Conservation (phyloP, 2,329 filamentous ascomycete species). For the Ophiosphaerella korrae region DNA sequence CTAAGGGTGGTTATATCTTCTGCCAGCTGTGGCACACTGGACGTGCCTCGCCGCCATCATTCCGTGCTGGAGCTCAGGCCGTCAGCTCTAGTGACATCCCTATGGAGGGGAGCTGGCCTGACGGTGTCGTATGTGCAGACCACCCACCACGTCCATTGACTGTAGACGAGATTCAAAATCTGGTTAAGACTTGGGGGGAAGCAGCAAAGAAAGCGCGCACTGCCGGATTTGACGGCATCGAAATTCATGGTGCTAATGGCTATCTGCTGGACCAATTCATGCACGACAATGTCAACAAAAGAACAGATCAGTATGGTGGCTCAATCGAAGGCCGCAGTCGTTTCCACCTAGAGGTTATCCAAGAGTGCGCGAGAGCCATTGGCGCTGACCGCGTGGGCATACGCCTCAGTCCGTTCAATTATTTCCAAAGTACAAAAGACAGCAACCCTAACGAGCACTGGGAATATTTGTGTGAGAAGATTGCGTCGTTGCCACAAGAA, state of each 20-base stretch:
- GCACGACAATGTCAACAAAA: constrained; percentile 56
- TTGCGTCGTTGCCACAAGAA: constrained; percentile 39
- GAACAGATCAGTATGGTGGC: constrained; percentile 59
- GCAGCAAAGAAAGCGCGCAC: constrained; percentile 47
- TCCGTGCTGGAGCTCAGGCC: constrained; percentile 44
- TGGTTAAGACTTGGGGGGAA: constrained; percentile 46
- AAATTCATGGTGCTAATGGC: constrained; percentile 52
- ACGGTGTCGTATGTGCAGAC: constrained; percentile 45
- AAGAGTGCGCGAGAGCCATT: constrained; percentile 40
- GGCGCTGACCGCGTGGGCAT: constrained; percentile 42
- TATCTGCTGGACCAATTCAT: constrained; percentile 60
- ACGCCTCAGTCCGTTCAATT: constrained; percentile 42
- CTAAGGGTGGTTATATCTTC: constrained; percentile 56
- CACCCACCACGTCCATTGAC: constrained; percentile 44
- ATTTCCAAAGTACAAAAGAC: constrained; percentile 50
- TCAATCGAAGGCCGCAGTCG: constrained; percentile 58
- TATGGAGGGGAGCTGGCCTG: constrained; percentile 48
- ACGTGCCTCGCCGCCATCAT: constrained; percentile 48
- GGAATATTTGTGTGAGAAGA: constrained; percentile 51
- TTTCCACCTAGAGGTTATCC: constrained; percentile 62
- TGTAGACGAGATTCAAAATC: constrained; percentile 47
- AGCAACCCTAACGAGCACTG: constrained; percentile 54
- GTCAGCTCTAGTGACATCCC: constrained; percentile 49
- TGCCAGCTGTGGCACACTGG: constrained; percentile 56
- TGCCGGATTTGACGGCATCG: constrained; percentile 44